A percentile compares a stretch with the other conserved stretches of the same genome.
phyloP scores from a whole-genome alignment of 441 rosid genomes.

The Arabidopsis hybrid region DNA sequence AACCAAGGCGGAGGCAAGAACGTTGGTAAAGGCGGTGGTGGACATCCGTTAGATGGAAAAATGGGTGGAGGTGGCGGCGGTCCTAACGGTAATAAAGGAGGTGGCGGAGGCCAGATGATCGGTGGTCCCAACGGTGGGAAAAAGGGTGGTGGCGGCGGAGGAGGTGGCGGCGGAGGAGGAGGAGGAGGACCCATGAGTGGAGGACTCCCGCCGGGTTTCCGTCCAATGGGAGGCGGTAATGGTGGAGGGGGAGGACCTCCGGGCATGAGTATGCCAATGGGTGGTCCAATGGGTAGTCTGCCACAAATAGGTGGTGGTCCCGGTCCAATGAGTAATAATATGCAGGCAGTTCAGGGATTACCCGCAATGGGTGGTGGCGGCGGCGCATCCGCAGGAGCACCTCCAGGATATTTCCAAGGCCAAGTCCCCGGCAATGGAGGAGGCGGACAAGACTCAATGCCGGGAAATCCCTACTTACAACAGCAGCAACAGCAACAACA shows the following conservation, averaged over 20 bases:
- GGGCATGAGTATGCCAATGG: constrained; percentile 45
- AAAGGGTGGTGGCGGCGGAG: constrained; percentile 47
- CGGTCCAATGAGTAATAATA: constrained; percentile 46
- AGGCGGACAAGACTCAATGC: constrained; percentile 66
- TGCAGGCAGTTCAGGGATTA: constrained; percentile 78
- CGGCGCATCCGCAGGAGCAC: constrained; percentile 44
- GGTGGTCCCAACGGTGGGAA: constrained; percentile 52
- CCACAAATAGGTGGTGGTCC: constrained; percentile 61
- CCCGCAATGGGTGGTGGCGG: constrained; percentile 54
- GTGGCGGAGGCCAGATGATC: constrained; percentile 43
- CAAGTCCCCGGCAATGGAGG: constrained; percentile 52
- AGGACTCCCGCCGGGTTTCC: constrained; percentile 43
- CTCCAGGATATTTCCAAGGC: constrained; percentile 71
- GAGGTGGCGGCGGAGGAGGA: constrained; percentile 18
- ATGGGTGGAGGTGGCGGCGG: constrained; percentile 52
- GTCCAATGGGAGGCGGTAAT: constrained; percentile 43
- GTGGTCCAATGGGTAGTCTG: constrained; percentile 49
- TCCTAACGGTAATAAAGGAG: constrained; percentile 43
- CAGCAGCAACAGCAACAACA: constrained; percentile 63
- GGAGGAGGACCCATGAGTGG: constrained; percentile 59
- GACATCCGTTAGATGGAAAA: constrained; percentile 52
- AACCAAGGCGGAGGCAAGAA: constrained; percentile 60
- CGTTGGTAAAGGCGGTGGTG: constrained; percentile 51
- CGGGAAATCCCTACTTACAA: constrained; percentile 70
- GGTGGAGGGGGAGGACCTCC: constrained; percentile 39